Evolutionary conservation across 2,329 filamentous ascomycete species (phyloP).

Genomic region (Myriangium duriaei): DNA sequence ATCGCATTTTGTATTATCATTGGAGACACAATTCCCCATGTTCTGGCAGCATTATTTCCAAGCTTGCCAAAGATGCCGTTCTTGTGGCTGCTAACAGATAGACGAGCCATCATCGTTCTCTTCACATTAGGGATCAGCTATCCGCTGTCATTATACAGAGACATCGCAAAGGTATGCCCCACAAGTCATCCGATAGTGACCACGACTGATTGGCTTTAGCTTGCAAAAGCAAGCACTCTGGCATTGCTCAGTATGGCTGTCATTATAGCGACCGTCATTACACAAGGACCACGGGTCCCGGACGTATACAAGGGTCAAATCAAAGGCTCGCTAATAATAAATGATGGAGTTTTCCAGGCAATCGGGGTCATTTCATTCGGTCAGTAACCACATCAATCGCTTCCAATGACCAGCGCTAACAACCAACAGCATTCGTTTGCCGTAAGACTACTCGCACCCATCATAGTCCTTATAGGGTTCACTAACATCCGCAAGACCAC

Average conservation of each 20-base stretch:
- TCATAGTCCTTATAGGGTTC: too few relatives aligned
- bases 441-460: too few relatives aligned
- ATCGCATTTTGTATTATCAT: slow-evolving; percentile 96
- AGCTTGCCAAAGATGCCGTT: slow-evolving; percentile 59
- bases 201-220: slow-evolving; percentile 39
- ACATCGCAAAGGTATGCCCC: slow-evolving; percentile 76
- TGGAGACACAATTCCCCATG: slow-evolving; percentile 89
- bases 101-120: slow-evolving; percentile 74
- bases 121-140: slow-evolving; percentile 79
- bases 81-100: slow-evolving; percentile 68
- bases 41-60: slow-evolving; percentile 72
- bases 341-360: slow-evolving; percentile 82
- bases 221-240: slow-evolving; percentile 90
- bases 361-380: slow-evolving; percentile 97
- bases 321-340: slow-evolving; percentile 59
- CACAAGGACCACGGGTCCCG: slow-evolving; percentile 67
- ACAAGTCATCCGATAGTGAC: too few relatives aligned
- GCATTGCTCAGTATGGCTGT: slow-evolving; percentile 86
- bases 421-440: slow-evolving; percentile 48
- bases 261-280: slow-evolving; percentile 77
- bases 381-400: slow-evolving; percentile 30
- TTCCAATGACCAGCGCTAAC: slow-evolving; percentile 21
- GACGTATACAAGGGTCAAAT: slow-evolving; percentile 59
- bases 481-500: slow-evolving; percentile 46
- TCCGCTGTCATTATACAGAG: slow-evolving; percentile 82